These are phyloP conservation scores for Paspalum vaginatum DNA, from an alignment of 176 grass and related monocot species.

Conservation along the genomic window DNA sequence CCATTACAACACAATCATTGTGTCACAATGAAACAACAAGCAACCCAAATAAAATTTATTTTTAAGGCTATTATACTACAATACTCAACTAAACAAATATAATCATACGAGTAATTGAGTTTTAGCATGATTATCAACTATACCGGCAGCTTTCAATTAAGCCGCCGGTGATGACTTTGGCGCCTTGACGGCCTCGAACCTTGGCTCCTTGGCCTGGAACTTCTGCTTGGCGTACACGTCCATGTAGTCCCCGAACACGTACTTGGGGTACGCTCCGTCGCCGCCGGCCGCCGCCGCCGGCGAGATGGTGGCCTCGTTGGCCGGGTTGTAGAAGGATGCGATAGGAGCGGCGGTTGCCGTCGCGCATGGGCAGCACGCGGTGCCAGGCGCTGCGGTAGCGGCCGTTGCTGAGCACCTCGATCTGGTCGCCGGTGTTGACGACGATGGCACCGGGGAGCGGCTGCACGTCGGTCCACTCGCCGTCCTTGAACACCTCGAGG, in stretches of 20 bases:
- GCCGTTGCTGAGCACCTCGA: conserved; percentile 70
- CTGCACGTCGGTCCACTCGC: conserved; percentile 65
- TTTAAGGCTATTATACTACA: no score
- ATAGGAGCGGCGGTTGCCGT: conserved; percentile 66
- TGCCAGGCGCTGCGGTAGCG: conserved; percentile 74
- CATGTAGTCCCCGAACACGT: conserved; percentile 63
- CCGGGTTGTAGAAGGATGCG: conserved; percentile 69
- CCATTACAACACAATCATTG: no score
- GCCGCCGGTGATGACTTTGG: conserved; percentile 31
- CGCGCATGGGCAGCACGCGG: conserved; percentile 61
- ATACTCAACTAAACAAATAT: no score
- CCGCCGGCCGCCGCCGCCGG: conserved; percentile 3
- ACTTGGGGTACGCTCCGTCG: conserved; percentile 39
- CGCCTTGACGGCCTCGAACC: conserved; percentile 53
- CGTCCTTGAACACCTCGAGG: conserved; percentile 67
- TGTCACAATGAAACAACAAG: no score
- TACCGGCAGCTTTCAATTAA: neutral
- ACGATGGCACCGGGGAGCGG: conserved; percentile 61
- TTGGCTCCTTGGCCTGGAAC: conserved; percentile 54
- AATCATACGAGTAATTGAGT: no score
- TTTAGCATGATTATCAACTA: no score
- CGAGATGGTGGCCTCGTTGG: conserved; percentile 44
- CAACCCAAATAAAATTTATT: no score
- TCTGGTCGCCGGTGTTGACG: conserved; percentile 71
- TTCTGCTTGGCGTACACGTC: conserved; percentile 62